Base-by-base conservation (phyloP, 495 filamentous ascomycete species). In the Cladorrhinum samala region DNA sequence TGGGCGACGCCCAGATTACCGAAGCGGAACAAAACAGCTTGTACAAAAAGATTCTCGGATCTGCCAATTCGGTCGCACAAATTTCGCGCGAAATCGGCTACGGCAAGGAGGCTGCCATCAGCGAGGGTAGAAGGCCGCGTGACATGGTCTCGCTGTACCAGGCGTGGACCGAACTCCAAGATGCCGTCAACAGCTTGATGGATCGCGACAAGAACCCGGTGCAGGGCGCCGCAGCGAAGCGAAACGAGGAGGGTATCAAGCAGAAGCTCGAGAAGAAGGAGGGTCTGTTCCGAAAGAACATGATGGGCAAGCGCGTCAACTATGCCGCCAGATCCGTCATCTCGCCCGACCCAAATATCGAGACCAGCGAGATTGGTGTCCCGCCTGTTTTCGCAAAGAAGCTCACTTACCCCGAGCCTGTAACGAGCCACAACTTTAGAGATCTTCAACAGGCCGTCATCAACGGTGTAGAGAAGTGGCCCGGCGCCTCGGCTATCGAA, bases 231-330 rank as follows among this genome's bases (percentile, higher is more conserved):
- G 88, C 88, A 7, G 85, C 77, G 3, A 80, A 79, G 63, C 70
- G 77, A 45, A 83, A 84, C 41, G 83, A 87, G 53, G 85, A 90
- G 37, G 94, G 94, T 52, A 94, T 99, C 68, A 99, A 97, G 71
- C 94, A 99, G 63, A 86, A 89, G 61, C 79, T 99, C 14, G 94
- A 99, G 71, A 97, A 97, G 78, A 99, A 99, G 70, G 94, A 99
- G 64, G 94, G 94, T 43, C 72, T 99, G 44, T 97, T 99, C 76
- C 78, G 94, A 59, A 97, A 92, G 78, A 95, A 99, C 73, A 97
- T 99, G 92, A 99, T 99, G 94, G 94, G 94, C 44, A 99, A 99
- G 75, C 88, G 94, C 73, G 94, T 99, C 68, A 97, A 99, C 70
- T 96, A 91, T 66, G 94, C 94, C 51, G 94, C 94, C 48, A 86